Conservation (phyloP, 768 basidiomycete species). For the Boletus rubropictus region DNA sequence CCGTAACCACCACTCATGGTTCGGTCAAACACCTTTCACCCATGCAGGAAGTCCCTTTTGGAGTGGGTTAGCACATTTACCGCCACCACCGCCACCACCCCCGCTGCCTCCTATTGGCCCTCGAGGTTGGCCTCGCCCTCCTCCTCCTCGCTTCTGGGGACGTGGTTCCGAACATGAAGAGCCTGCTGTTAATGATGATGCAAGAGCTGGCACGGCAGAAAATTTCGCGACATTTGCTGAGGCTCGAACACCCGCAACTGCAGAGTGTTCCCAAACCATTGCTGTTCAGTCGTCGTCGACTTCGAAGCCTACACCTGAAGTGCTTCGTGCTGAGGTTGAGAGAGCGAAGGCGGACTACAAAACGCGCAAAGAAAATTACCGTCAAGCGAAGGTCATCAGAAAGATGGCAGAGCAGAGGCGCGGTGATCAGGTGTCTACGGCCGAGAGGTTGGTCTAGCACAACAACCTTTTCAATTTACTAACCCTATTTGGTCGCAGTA, state of each 20-base stretch:
- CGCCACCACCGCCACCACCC: background rate
- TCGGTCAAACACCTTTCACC: constrained; percentile 9
- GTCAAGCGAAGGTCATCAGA: constrained; percentile 49
- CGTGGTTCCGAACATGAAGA: constrained; percentile 2
- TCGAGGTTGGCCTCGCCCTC: constrained; percentile 25
- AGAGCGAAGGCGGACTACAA: constrained; percentile 64
- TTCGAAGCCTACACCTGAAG: constrained; percentile 14
- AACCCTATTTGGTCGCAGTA: constrained; percentile 7
- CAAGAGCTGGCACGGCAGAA: constrained; percentile 13
- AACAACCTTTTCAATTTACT: background rate
- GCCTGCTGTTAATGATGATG: background rate
- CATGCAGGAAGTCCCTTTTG: constrained; percentile 13
- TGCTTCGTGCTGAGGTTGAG: constrained; percentile 44
- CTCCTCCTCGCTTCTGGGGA: constrained; percentile 20
- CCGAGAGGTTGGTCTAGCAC: constrained; percentile 23
- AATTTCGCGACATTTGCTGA: constrained; percentile 17
- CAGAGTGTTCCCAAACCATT: background rate
- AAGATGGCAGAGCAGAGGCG: constrained; percentile 34
- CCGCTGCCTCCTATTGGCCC: background rate
- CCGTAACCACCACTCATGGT: constrained; percentile 25
- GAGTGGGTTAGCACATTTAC: constrained; percentile 16
- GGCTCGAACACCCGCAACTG: constrained; percentile 6
- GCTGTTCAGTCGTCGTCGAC: background rate
- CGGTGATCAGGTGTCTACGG: constrained; percentile 15
- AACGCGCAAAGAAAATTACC: constrained; percentile 64